Conservation (phyloP, 1,139 yeast genomes). For the Ogataea hybrid region DNA sequence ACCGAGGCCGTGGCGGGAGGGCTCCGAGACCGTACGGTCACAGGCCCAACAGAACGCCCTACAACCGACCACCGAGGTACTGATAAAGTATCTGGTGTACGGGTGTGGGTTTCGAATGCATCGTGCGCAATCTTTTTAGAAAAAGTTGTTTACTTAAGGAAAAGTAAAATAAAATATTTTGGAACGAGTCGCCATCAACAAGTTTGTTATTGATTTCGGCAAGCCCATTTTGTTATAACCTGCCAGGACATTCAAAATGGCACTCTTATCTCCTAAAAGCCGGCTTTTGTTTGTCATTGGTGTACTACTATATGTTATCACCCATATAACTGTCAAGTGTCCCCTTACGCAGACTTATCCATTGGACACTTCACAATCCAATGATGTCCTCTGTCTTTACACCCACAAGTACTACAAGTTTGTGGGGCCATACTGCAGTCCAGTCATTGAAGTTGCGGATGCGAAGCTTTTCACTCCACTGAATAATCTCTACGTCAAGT, state of each 20-base stretch:
- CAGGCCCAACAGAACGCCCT: slow-evolving; percentile 1
- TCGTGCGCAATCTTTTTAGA: slow-evolving; percentile 3
- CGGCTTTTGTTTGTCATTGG: slow-evolving; percentile 7
- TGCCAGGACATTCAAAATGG: slow-evolving; percentile 1
- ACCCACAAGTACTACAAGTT: slow-evolving; percentile 20
- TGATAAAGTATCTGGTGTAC: slow-evolving; percentile 4
- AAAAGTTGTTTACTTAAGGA: slow-evolving; percentile 1
- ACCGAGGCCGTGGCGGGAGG: slow-evolving; percentile 12
- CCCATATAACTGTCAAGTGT: slow-evolving; percentile 20
- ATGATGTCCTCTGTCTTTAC: slow-evolving; percentile 24
- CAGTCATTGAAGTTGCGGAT: slow-evolving; percentile 14
- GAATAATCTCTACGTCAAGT: slow-evolving; percentile 15
- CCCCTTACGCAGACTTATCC: slow-evolving; percentile 17
- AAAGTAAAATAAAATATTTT: slow-evolving; percentile 2
- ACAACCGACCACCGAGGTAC: slow-evolving; percentile 4
- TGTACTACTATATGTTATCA: slow-evolving; percentile 13
- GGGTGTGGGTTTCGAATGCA: slow-evolving; percentile 1
- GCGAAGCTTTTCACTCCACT: slow-evolving; percentile 16
- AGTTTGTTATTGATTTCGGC: slow-evolving; percentile 3
- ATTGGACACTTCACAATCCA: slow-evolving; percentile 7
- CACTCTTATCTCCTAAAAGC: slow-evolving; percentile 6
- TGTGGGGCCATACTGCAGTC: slow-evolving; percentile 21
- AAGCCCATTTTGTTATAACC: not conserved
- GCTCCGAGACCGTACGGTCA: slow-evolving; percentile 9
- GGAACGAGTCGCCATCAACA: slow-evolving; percentile 10